Conservation (phyloP, 1,139 yeast species). For the Suhomyces maxii region DNA sequence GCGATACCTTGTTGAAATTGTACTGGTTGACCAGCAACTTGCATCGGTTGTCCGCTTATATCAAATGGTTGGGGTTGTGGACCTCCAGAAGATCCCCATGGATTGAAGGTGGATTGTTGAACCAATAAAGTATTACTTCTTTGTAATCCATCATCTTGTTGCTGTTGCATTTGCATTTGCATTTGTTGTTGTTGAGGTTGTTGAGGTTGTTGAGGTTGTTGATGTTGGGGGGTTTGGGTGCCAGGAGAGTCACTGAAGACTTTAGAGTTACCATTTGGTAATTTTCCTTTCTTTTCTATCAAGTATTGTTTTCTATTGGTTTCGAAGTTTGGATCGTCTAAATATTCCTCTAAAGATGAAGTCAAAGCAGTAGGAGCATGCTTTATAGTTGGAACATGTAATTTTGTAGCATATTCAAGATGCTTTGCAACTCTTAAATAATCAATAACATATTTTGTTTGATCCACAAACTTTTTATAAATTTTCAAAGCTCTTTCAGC, state of each 20-base stretch:
- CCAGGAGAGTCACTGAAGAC: neutral
- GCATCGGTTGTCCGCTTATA: too few species aligned
- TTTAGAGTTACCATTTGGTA: neutral
- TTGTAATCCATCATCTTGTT: conserved; percentile 15
- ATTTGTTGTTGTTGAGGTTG: conserved; percentile 26
- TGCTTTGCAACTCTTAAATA: conserved; percentile 88
- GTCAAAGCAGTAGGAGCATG: conserved; percentile 97
- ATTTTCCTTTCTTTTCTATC: conserved; percentile 50
- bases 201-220: conserved; percentile 11
- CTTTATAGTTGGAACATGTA: conserved; percentile 92
- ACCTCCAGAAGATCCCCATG: conserved; percentile 35
- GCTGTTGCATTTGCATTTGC: conserved; percentile 16
- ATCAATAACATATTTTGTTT: conserved; percentile 84
- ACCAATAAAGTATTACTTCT: conserved; percentile 36
- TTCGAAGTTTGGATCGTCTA: conserved; percentile 84
- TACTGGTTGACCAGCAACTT: neutral
- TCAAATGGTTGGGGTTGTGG: conserved; percentile 9
- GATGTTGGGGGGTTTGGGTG: neutral
- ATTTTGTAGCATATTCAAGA: conserved; percentile 79
- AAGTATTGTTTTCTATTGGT: conserved; percentile 74
- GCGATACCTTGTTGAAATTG: conserved; percentile 7
- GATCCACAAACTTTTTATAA: conserved; percentile 80
- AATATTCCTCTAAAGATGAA: conserved; percentile 80
- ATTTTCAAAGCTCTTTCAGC: conserved; percentile 85
- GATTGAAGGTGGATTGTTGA: conserved; percentile 46